Conservation (phyloP, 345 rosid species). For the Eucalyptus sp. region DNA sequence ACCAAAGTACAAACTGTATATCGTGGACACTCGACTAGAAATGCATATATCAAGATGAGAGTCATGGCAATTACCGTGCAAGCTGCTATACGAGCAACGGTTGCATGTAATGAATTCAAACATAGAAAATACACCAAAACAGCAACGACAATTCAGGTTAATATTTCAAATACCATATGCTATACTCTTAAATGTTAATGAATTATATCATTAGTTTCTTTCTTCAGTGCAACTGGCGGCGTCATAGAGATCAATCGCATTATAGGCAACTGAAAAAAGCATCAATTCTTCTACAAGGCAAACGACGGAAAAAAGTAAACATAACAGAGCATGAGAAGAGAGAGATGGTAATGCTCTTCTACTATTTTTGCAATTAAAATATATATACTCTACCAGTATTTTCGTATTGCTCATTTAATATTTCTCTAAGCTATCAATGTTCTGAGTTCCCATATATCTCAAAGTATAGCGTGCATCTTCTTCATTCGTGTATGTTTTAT, state of each 20-base stretch:
- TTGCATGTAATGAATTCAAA: conserved; percentile 31
- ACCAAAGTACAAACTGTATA: conserved; percentile 57
- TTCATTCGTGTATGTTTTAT: not conserved
- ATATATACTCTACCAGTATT: not conserved
- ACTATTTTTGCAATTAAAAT: not conserved
- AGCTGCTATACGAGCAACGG: conserved; percentile 41
- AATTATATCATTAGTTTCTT: not conserved
- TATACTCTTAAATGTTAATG: not conserved
- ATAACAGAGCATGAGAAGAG: not conserved
- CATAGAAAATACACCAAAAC: conserved; percentile 21
- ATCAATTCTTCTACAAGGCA: not conserved
- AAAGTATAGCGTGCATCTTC: not conserved
- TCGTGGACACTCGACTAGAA: conserved; percentile 51
- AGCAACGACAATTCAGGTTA: conserved; percentile 53
- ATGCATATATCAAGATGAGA: conserved; percentile 19
- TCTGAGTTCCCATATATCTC: not conserved
- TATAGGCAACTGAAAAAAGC: not conserved
- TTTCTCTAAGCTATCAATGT: not conserved
- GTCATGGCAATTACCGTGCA: conserved; percentile 54
- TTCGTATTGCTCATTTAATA: not conserved
- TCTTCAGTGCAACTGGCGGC: not conserved
- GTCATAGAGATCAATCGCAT: not conserved
- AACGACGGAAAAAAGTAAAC: not conserved
- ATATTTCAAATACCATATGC: not conserved
- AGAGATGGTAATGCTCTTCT: not conserved